Base-by-base conservation (phyloP, 148 eudicot species). In the Rhododendron simsii region DNA sequence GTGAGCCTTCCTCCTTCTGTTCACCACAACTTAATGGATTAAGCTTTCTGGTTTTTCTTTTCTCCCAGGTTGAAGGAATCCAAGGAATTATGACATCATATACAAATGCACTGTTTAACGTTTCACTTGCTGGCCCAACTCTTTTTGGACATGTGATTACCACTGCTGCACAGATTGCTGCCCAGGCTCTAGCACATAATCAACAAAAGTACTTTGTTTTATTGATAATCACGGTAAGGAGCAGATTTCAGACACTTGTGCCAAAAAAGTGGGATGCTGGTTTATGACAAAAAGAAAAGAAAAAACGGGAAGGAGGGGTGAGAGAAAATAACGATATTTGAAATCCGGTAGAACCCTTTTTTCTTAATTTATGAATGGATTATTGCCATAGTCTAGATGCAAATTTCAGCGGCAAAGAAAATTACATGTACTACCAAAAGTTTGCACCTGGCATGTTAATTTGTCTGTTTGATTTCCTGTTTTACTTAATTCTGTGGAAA, bases 91-190 rank as follows among this genome's bases (percentile, higher is more conserved):
- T 97, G 98, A 91, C 83, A 81, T 93, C 99, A 78, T 97, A 97
- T 84, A 85, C 87, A 71, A 91, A 92, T 90, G 99, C 99, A 79
- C 92, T 97, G 73, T 90, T 86, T 86, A 97, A 97, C 78, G 99
- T 97, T 87, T 93, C 98, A 78, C 95, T 97, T 86, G 99, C 99
- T 16, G 99, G 99, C 61, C 99, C 99, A 79, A 97, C 99, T 75
- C 95, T 97, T 85, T 97, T 97, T 87, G 98, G 98, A 39, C 98
- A 91, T 69, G 93, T 95, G 85, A 88, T 97, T 85, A 93, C 87
- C 55, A 88, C 91, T 86, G 99, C 99, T 81, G 91, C 99, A 78
- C 85, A 88, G 73, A 94, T 97, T 87, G 96, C 99, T 81, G 91
- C 92, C 84, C 93, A 90, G 85, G 84, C 95, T 83, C 92, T 95